Base-by-base conservation (phyloP, 208 protist genomes). In the Endotrypanum monterogeii region DNA sequence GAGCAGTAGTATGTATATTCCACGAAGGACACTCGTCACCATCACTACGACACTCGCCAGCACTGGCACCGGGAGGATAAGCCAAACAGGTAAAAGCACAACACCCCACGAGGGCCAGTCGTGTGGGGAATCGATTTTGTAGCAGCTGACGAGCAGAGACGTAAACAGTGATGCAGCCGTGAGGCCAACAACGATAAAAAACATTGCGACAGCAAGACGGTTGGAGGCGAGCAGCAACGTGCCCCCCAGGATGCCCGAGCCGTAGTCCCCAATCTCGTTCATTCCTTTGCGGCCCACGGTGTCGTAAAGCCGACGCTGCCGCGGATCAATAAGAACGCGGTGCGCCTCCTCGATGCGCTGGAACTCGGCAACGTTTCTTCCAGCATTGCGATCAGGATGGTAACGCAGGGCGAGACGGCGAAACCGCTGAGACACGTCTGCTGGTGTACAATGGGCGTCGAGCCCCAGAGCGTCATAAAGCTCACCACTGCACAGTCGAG, bases 261-360 rank as follows among this genome's bases (percentile, higher is more conserved):
- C 74, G 32, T 74, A 81, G 20, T 76, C 78, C 39, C 79, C 90
- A 41, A 93, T 84, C 51, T 90, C 83, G 70, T 98, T 88, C 3
- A 99, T 76, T 32, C 97, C 97, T 28, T 99, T 86, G 76, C 98
- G 91, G 61, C 98, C 99, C 77, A 98, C 92, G 62, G 93, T 76
- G 80, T 99, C 98, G 84, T 99, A 99, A 8, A 99, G 77, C 50
- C 82, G 68, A 41, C 98, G 88, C 86, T 99, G 98, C 69, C 99
- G 82, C 35, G 73, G 68, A 73, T 99, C 97, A 39, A 66, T 88
- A 18, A 99, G 87, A 18, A 99, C 89, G 50, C 99, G 97, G 83
- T 99, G 99, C 20, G 99, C 99, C 30, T 97, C 83, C 67, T 88
- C 91, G 63, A 99, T 97, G n/a, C 87, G 58, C 74, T 98, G 89